Base-by-base conservation (phyloP, 176 grass and related monocot genomes). In the Musa schizocarpa region DNA sequence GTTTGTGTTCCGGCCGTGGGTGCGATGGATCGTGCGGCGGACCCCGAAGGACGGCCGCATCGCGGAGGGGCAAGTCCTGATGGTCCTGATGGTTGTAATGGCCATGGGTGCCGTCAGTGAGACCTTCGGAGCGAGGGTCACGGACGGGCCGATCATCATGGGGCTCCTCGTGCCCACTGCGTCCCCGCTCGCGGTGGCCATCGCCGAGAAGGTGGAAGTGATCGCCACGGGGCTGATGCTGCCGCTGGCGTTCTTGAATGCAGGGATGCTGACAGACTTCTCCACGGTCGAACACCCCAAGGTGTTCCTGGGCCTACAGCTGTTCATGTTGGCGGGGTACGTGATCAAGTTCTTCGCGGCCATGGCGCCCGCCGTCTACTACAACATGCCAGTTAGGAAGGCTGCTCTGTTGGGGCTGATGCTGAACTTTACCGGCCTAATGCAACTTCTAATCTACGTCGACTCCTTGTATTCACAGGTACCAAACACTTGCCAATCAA, bases 141-240 rank as follows among this genome's bases (percentile, higher is more conserved):
- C 57, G 57, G 16, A 17, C 16, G 57, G 57, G 57, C 57, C 89
- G 65, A 89, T 96, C 10, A 72, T 92, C 76, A 74, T 96, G 23
- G 92, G 92, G 1, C 81, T 96, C 13, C 86, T 80, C 2, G 82
- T 96, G 70, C 92, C 92, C 11, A 89, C 88, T 34, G 89, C 89
- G 11, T 89, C 92, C 19, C 92, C 92, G 59, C 92, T 96, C 12
- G 92, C 86, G 64, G 80, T 86, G 17, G 89, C 89, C 51, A 76
- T 96, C 8, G 81, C 81, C 19, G 84, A 89, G 78, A 96, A 96
- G 82, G 87, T 96, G 2, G 92, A 96, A 58, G 82, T 80, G 51
- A 89, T 96, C 77, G 84, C 82, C 66, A 81, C 82, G 54, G 89
- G 86, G 23, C 70, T 96, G 12, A 89, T 92, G 49, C 81, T 96